Base-by-base conservation (phyloP, 208 protist genomes). In the Leishmania turanica region DNA sequence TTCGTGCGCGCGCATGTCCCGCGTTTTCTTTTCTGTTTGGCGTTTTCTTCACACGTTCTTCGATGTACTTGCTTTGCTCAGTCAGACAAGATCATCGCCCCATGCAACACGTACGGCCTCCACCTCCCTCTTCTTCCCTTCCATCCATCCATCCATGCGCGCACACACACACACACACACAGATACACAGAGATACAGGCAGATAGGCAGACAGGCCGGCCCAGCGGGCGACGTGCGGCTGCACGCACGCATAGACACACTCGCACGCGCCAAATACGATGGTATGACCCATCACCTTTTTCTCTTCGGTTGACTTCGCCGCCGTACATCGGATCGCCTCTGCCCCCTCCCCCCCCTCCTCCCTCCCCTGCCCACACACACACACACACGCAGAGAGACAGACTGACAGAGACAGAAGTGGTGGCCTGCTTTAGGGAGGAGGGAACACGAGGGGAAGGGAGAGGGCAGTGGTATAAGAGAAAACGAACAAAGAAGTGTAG, bases 311-410 rank as follows among this genome's bases (percentile, higher is more conserved):
- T n/a, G 2, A 42, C 24, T 42, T 71, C n/a, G 66, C 34, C 40
- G 42, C 66, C 66, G 66, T 47, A 47, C 66, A 71, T 24, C 15
- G 40, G 66, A 49, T 71, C 3, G 19, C 31, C n/a, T n/a, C n/a
- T n/a, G n/a, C n/a, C n/a, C n/a, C n/a, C n/a, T n/a, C n/a, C n/a
- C n/a, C n/a, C n/a, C n/a, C n/a, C n/a, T n/a, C n/a, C n/a, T n/a
- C 31, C 66, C 17, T 5, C 42, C 0, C 40, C 6, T 34, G 0
- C 66, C 8, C 31, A 1, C 9, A 21, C 34, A 45, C 27, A 70
- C 27, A 70, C 42, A 72, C 66, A 72, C 70, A 74, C 70, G 51
- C 65, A 74, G 62, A 42, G 40, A 45, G 42, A 68, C 15, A n/a
- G n/a, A n/a, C n/a, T n/a, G n/a, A n/a, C n/a, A n/a, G n/a, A n/a